Base-by-base conservation (phyloP, 139 green algal genomes). In the Micractinium conductrix region DNA sequence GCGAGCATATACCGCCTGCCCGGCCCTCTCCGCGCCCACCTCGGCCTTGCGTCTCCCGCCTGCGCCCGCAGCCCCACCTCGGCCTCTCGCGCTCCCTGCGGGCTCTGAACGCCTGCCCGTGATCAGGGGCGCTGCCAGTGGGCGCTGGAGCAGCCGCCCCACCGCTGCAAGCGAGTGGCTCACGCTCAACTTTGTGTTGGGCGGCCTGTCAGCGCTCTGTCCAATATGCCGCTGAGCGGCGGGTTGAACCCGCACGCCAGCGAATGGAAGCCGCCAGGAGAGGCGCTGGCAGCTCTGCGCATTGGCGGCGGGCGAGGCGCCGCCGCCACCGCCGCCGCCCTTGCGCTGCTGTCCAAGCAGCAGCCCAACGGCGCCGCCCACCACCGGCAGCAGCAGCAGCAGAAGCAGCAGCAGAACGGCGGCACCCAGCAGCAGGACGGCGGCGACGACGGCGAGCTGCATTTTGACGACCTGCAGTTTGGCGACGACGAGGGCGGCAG, bases 381-480 rank as follows among this genome's bases (percentile, higher is more conserved):
- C 33, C 16, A 17, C 3, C 4, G 28, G 16, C n/a, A 71, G 38
- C 55, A 81, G 76, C 58, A 40, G 43, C 62, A 44, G 62, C 12
- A 17, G 19, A 16, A 63, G 22, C 62, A 75, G 78, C 75, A 72
- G 37, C 24, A 3, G 45, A 16, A 26, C n/a, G n/a, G n/a, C n/a
- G n/a, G n/a, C n/a, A n/a, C n/a, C 43, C 62, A 38, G 62, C 62
- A 43, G 24, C 40, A 58, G 37, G 50, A 70, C 4, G 69, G 37
- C 24, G 40, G 68, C 0, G 33, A 53, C 30, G 79, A 80, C 2
- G 71, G 37, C 65, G 86, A 89, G 55, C 69, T 89, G 9, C 43
- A 81, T 10, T 87, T 89, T 87, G 86, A 89, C 28, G 65, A 72
- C 33, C 58, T 71, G 38, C 76, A 82, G 4, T 82, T 72, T 58